Evolutionary conservation across 257 asterid species (phyloP), one percentile per base, ranked within the genome.

Genomic region (Nicotiana benthamiana): DNA sequence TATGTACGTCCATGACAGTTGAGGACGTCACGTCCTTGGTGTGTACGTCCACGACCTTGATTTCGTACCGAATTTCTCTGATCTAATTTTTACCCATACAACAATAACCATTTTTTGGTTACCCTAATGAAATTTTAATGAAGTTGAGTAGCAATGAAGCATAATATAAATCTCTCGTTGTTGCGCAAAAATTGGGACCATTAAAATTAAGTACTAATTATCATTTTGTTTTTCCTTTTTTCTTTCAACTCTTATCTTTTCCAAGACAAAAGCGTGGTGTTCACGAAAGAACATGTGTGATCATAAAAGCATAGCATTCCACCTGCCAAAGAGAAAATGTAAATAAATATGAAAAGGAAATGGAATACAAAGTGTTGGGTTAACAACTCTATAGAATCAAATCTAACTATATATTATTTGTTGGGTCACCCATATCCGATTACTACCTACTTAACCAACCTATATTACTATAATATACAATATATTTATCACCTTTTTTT

Each of bases 361-460:
- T 46, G 36, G 4, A 46, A 43, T 68, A 20, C 18, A 70, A 70
- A 43, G 4, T 15, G 36, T 60, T 64, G 67, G 77, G 16, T 59
- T 17, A 65, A 79, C 83, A 48, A 66, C 75, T 15, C 77, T 28
- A 4, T 3, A 53, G 52, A 75, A 60, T 59, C 8, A 64, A 80
- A 80, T 75, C 82, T 68, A 76, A 75, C 53, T 36, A 30, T 36
- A 30, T 79, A 82, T 17, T 82, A 48, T 59, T 76, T 66, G 48
- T 66, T 79, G 86, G 82, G 76, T 82, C 82, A 75, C 56, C 78
- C 83, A 40, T 36, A 82, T 75, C 83, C 82, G 30, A 79, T 12
- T 22, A 22, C 26, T 70, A 70, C 77, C 80, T 75, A 77, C 74
- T 30, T 34, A 34, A 56, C 78, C 51, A 63, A 72, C 60, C 40